Conservation (phyloP, 495 filamentous ascomycete species). For the Hypoxylon fuscum region DNA sequence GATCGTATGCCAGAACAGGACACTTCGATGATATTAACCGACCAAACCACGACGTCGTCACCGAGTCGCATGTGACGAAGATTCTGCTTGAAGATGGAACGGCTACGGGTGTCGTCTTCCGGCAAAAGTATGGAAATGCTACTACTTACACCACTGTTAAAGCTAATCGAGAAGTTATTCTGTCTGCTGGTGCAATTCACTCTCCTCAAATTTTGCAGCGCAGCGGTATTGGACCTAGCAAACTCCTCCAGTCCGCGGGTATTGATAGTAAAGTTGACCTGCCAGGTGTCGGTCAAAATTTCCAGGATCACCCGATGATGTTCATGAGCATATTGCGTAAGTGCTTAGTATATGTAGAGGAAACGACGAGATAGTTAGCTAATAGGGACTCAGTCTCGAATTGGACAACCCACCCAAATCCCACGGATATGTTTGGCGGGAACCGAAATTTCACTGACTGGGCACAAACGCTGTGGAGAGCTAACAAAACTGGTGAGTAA, state of each 20-base stretch:
- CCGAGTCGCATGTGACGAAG: constrained; percentile 49
- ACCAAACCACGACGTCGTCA: constrained; percentile 51
- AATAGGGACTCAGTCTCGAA: constrained; percentile 50
- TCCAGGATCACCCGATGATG: constrained; percentile 64
- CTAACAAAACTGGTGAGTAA: constrained; percentile 49
- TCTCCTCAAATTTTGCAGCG: constrained; percentile 67
- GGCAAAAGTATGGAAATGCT: constrained; percentile 22
- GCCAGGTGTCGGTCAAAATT: constrained; percentile 67
- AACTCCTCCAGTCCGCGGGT: constrained; percentile 54
- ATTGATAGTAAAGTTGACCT: constrained; percentile 60
- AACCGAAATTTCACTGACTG: constrained; percentile 51
- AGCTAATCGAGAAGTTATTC: constrained; percentile 64
- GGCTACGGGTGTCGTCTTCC: constrained; percentile 50
- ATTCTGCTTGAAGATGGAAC: constrained; percentile 48
- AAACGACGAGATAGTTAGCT: no score
- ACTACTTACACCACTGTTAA: constrained; percentile 42
- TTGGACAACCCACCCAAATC: constrained; percentile 45
- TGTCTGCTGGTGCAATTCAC: constrained; percentile 67
- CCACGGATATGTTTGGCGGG: constrained; percentile 44
- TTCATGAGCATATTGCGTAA: constrained; percentile 45
- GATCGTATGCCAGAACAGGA: constrained; percentile 54
- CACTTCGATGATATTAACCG: constrained; percentile 47
- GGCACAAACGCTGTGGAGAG: constrained; percentile 46
- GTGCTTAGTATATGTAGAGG: constrained; percentile 2
- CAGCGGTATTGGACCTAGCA: constrained; percentile 63